Evolutionary conservation across 2,329 filamentous ascomycete species (phyloP).

Genomic region (Alternaria viburni): DNA sequence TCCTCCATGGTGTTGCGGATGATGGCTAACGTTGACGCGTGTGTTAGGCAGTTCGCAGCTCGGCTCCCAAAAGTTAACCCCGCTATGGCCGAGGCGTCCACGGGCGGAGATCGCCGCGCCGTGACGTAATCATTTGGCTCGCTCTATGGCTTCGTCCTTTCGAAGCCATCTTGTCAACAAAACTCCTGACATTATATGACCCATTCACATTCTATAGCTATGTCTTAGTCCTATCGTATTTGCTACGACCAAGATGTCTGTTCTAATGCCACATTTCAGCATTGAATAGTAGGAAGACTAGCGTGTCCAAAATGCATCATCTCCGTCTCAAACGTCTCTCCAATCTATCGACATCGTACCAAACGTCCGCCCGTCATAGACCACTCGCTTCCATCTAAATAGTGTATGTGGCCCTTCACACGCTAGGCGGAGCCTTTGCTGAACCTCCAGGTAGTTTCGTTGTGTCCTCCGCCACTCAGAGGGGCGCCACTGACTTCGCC

Average conservation of each 20-base stretch:
- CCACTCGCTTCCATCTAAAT: no score
- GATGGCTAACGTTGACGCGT: neutral
- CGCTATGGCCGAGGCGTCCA: slow-evolving; percentile 6
- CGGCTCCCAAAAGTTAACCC: neutral
- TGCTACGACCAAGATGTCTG: neutral
- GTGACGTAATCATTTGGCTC: slow-evolving; percentile 1
- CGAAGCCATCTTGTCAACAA: neutral
- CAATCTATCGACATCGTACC: no score
- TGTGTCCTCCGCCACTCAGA: no score
- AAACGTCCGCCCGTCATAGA: no score
- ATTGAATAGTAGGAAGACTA: neutral
- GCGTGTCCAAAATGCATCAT: neutral
- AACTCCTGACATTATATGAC: neutral
- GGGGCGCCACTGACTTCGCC: no score
- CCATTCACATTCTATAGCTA: neutral
- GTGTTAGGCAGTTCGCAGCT: neutral
- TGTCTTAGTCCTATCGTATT: neutral
- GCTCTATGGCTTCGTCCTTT: neutral
- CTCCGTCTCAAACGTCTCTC: neutral
- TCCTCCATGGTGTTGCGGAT: slow-evolving; percentile 29
- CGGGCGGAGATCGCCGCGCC: neutral
- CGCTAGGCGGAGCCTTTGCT: neutral
- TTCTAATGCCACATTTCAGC: neutral
- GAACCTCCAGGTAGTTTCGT: neutral
- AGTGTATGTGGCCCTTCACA: neutral